These are phyloP conservation scores for Rhizopogon sp. DNA, from an alignment of 768 basidiomycete species.

Conservation along the genomic window DNA sequence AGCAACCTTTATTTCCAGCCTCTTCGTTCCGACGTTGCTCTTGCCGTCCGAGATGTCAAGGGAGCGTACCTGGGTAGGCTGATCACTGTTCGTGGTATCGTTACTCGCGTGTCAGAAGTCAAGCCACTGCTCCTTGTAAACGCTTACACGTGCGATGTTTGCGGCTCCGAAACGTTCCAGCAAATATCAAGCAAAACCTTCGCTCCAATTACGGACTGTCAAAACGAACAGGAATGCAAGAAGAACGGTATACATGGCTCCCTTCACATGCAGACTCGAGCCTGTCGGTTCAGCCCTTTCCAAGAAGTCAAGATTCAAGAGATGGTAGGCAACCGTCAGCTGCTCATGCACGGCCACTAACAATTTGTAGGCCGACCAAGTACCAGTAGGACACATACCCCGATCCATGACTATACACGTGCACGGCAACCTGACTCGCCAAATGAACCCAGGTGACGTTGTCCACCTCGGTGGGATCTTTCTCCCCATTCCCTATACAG, in stretches of 20 bases:
- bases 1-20: conserved; percentile 96
- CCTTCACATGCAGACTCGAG: conserved; percentile 97
- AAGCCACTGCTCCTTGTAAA: conserved; percentile 96
- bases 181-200: conserved; percentile 92
- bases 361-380: conserved; percentile 82
- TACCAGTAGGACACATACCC: conserved; percentile 98
- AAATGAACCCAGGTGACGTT: conserved; percentile 93
- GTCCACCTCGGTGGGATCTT: conserved; percentile 96
- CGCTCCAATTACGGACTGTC: conserved; percentile 83
- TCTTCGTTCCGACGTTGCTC: conserved; percentile 62
- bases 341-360: conserved; percentile 3
- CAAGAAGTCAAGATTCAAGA: conserved; percentile 99
- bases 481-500: conserved; percentile 95
- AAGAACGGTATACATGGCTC: conserved; percentile 86
- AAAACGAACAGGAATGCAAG: conserved; percentile 79
- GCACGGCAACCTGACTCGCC: conserved; percentile 82
- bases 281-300: conserved; percentile 95
- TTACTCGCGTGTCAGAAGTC: conserved; percentile 97
- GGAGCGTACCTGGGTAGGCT: conserved; percentile 84
- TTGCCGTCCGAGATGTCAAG: conserved; percentile 91
- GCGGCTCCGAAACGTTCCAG: conserved; percentile 98
- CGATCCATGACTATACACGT: conserved; percentile 98
- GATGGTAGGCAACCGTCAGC: conserved; percentile 55
- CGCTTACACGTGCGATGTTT: conserved; percentile 97
- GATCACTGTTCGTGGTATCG: conserved; percentile 96